phyloP scores from a whole-genome alignment of 768 basidiomycete species.

The Brasilioporus rufonigricans region DNA sequence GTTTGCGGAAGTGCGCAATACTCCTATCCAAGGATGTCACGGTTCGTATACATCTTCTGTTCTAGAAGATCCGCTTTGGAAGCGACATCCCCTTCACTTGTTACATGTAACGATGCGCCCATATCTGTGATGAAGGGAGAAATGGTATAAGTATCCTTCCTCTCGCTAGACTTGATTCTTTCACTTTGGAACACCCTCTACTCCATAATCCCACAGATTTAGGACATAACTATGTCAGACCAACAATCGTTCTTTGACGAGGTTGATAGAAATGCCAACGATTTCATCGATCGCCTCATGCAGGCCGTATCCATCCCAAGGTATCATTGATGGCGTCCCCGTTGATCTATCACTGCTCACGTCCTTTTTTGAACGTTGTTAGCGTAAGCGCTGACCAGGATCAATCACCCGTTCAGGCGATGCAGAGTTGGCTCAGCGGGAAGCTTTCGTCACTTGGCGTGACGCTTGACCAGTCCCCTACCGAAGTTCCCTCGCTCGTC shows the following conservation, averaged over 20 bases:
- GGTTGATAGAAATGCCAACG: not conserved
- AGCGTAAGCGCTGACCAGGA: not conserved
- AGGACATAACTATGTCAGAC: not conserved
- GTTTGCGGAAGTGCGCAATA: too few species aligned
- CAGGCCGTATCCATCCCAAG: not conserved
- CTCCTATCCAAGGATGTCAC: too few species aligned
- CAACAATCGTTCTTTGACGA: not conserved
- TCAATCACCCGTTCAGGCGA: not conserved
- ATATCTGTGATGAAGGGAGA: not conserved
- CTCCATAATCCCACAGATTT: not conserved
- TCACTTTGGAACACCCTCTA: not conserved
- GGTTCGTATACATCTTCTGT: too few species aligned
- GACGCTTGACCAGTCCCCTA: not conserved
- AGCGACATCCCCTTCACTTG: too few species aligned
- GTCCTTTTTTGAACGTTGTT: not conserved
- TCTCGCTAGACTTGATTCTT: not conserved
- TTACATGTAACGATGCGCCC: too few species aligned
- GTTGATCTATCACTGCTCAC: not conserved
- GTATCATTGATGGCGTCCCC: not conserved
- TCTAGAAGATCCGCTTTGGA: too few species aligned
- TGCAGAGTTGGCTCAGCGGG: not conserved
- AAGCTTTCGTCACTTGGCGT: not conserved
- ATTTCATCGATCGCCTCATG: not conserved
- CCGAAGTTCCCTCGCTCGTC: conserved; percentile 1
- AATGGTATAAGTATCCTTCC: not conserved